phyloP scores from a whole-genome alignment of 1,284 basidiomycete genomes.

The Calocybe gambosa region DNA sequence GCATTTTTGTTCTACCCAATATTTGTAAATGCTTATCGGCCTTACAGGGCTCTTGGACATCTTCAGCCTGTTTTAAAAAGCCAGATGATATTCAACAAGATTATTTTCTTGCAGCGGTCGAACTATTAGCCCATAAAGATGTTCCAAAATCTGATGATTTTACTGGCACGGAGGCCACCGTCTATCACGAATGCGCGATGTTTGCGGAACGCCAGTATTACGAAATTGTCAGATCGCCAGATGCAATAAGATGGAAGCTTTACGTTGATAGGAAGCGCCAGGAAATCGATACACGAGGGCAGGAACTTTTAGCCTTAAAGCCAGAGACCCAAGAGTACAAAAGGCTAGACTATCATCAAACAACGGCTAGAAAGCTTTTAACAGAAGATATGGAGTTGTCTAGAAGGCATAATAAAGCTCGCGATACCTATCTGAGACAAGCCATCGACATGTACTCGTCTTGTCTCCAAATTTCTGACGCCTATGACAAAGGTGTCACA shows the following conservation, averaged over 20 bases:
- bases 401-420: slow-evolving; percentile 51
- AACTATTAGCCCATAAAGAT: slow-evolving; percentile 28
- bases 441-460: slow-evolving; percentile 83
- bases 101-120: slow-evolving; percentile 67
- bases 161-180: slow-evolving; percentile 42
- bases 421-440: slow-evolving; percentile 62
- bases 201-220: slow-evolving; percentile 89
- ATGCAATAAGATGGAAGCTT: slow-evolving; percentile 63
- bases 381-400: slow-evolving; percentile 58
- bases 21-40: neutral
- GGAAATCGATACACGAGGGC: slow-evolving; percentile 49
- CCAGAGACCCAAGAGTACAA: slow-evolving; percentile 20
- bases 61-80: slow-evolving; percentile 80
- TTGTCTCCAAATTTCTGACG: slow-evolving; percentile 64
- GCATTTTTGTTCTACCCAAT: slow-evolving; percentile 16
- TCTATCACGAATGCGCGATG: slow-evolving; percentile 80
- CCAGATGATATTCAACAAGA: slow-evolving; percentile 66
- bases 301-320: slow-evolving; percentile 32
- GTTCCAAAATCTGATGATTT: slow-evolving; percentile 13
- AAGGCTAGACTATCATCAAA: slow-evolving; percentile 25
- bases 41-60: slow-evolving; percentile 80
- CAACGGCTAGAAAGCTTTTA: slow-evolving; percentile 33
- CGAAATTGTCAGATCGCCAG: slow-evolving; percentile 62
- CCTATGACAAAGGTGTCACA: slow-evolving; percentile 70
- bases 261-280: slow-evolving; percentile 70